These are phyloP conservation scores for Nitzschia sp. DNA, from an alignment of 108 stramenopile genomes.

Conservation along the genomic window DNA sequence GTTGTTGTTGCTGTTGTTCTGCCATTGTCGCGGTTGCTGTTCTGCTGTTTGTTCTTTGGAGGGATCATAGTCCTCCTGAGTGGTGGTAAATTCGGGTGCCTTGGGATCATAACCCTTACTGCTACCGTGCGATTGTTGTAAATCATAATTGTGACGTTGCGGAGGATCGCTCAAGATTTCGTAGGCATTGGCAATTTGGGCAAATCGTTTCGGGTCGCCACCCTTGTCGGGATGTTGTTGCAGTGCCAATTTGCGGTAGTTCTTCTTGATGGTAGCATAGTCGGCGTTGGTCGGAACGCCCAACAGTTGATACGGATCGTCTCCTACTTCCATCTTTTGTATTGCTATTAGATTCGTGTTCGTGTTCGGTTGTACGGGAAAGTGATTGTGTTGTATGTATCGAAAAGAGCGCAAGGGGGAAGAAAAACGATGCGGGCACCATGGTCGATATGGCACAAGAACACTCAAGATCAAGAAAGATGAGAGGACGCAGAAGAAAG, in stretches of 20 bases:
- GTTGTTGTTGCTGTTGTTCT: neutral
- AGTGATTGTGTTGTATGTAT: too few relatives aligned
- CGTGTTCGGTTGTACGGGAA: too few relatives aligned
- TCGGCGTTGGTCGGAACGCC: constrained; percentile 52
- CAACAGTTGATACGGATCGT: constrained; percentile 63
- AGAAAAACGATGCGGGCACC: too few relatives aligned
- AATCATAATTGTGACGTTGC: constrained; percentile 25
- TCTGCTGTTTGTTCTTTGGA: neutral
- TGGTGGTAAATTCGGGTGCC: constrained; percentile 18
- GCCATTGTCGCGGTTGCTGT: neutral
- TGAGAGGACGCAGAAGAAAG: too few relatives aligned
- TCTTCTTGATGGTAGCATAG: constrained; percentile 85
- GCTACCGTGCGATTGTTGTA: constrained; percentile 8
- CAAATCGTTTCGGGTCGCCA: constrained; percentile 38
- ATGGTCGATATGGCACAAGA: too few relatives aligned
- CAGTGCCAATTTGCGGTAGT: constrained; percentile 85
- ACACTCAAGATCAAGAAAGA: too few relatives aligned
- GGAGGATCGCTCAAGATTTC: constrained; percentile 71
- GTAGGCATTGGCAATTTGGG: constrained; percentile 80
- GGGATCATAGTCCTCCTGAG: constrained; percentile 14
- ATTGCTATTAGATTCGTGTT: too few relatives aligned
- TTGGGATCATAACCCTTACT: constrained; percentile 13
- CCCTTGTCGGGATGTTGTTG: constrained; percentile 90
- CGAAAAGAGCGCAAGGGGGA: too few relatives aligned
- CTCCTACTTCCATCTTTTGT: constrained; percentile 2